Percentiles rank a stretch among this genome's conserved stretches.
These are phyloP conservation scores for Kurtzmaniella cleridarum DNA, from an alignment of 805 yeast species.

Conservation along the genomic window DNA sequence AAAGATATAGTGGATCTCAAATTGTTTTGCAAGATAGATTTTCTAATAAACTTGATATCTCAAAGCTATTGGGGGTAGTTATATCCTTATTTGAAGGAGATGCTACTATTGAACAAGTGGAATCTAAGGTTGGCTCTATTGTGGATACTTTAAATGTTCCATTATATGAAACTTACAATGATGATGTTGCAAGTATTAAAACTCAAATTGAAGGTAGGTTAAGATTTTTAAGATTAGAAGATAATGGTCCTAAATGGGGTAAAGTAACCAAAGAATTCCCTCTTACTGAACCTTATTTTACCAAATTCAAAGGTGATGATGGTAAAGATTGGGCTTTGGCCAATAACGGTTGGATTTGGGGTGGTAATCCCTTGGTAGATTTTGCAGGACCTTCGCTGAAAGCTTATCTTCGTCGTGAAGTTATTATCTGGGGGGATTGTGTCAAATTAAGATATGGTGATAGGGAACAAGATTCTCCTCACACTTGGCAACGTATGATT, in stretches of 20 bases:
- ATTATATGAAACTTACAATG: slow-evolving; percentile 68
- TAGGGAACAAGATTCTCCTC: slow-evolving; percentile 77
- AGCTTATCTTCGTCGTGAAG: slow-evolving; percentile 86
- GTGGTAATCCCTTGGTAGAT: slow-evolving; percentile 88
- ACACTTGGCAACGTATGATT: slow-evolving; percentile 83
- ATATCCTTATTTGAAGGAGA: slow-evolving; percentile 14
- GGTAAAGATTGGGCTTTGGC: slow-evolving; percentile 72
- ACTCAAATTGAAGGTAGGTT: slow-evolving; percentile 73
- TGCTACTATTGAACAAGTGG: slow-evolving; percentile 21
- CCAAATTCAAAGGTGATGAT: slow-evolving; percentile 51
- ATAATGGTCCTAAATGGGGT: slow-evolving; percentile 78
- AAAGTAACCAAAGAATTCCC: slow-evolving; percentile 47
- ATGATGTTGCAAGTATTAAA: slow-evolving; percentile 59
- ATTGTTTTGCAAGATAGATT: slow-evolving; percentile 47
- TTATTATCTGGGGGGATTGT: slow-evolving; percentile 97
- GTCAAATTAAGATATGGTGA: slow-evolving; percentile 85
- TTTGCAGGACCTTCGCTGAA: slow-evolving; percentile 78
- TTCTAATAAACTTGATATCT: slow-evolving; percentile 48
- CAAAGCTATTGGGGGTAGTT: slow-evolving; percentile 50
- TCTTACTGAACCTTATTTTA: slow-evolving; percentile 82
- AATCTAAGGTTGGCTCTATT: slow-evolving; percentile 41
- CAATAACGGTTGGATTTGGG: slow-evolving; percentile 99
- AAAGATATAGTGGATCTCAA: slow-evolving; percentile 31
- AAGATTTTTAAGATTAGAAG: slow-evolving; percentile 69
- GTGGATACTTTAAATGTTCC: slow-evolving; percentile 76